These are phyloP conservation scores for Ganoderma sinense DNA, from an alignment of 1,284 basidiomycete species.

Conservation along the genomic window DNA sequence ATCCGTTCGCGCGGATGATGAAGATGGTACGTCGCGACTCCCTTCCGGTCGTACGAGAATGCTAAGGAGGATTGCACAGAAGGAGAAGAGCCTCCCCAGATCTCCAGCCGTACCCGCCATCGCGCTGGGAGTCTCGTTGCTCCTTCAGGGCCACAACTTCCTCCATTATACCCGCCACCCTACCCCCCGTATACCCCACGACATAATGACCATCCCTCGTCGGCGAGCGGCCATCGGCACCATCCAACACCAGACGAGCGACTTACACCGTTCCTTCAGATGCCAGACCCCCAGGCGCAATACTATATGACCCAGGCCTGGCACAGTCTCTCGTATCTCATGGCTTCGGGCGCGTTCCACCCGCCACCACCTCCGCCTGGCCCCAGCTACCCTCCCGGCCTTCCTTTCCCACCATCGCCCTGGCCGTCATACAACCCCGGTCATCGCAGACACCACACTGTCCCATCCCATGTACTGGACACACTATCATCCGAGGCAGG, in stretches of 20 bases:
- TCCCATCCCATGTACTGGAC: slow-evolving; percentile 15
- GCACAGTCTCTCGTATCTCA: slow-evolving; percentile 42
- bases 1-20: slow-evolving; percentile 20
- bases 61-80: slow-evolving; percentile 19
- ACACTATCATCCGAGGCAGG: slow-evolving; percentile 29
- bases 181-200: slow-evolving; percentile 30
- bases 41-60: background rate
- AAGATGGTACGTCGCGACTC: slow-evolving; percentile 25
- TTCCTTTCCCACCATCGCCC: slow-evolving; percentile 17
- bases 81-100: background rate
- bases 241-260: background rate
- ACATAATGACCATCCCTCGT: slow-evolving; percentile 15
- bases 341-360: slow-evolving; percentile 28
- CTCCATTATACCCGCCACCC: slow-evolving; percentile 20
- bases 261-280: slow-evolving; percentile 8
- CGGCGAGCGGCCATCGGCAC: slow-evolving; percentile 4
- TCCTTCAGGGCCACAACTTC: slow-evolving; percentile 16
- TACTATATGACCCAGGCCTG: slow-evolving; percentile 45
- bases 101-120: background rate
- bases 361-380: slow-evolving; percentile 26
- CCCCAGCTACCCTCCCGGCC: slow-evolving; percentile 14
- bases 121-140: slow-evolving; percentile 9
- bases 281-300: slow-evolving; percentile 44
- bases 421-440: slow-evolving; percentile 42
- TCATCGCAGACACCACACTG: slow-evolving; percentile 26